Conservation (phyloP, 306 rosid species). For the Vachellia collinsii region DNA sequence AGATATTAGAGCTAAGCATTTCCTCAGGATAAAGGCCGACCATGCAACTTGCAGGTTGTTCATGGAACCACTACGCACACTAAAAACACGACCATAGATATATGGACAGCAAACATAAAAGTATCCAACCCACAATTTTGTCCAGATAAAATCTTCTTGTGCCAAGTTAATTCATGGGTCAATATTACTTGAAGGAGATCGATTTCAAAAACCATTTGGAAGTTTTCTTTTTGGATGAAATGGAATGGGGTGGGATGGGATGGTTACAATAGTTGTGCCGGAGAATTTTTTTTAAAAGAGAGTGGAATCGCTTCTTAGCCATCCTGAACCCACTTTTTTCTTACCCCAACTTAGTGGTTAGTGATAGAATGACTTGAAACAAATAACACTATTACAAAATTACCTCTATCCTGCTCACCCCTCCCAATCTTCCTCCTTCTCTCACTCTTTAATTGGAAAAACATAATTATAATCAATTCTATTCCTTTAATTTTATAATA, state of each 20-base stretch:
- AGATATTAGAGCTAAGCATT: slow-evolving; percentile 6
- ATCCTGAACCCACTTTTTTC: neutral
- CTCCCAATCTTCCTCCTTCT: neutral
- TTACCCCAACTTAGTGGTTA: neutral
- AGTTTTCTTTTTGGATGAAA: neutral
- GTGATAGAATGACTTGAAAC: neutral
- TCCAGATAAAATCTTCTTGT: neutral
- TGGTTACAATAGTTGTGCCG: neutral
- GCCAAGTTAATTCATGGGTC: neutral
- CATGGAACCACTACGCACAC: neutral
- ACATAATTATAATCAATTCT: neutral
- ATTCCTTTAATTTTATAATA: neutral
- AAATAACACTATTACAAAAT: neutral
- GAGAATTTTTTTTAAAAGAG: neutral
- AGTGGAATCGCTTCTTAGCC: neutral
- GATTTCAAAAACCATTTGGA: neutral
- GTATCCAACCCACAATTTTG: neutral
- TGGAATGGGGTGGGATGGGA: neutral
- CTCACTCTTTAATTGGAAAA: neutral
- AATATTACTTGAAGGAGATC: neutral
- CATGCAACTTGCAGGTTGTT: slow-evolving; percentile 19
- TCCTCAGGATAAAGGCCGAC: slow-evolving; percentile 14
- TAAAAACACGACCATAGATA: neutral
- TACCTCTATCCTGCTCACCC: neutral
- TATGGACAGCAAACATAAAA: slow-evolving; percentile 13